Percentiles rank a stretch among this genome's conserved stretches.
phyloP scores from a whole-genome alignment of 768 basidiomycete species.

The Leccinum arenicola region DNA sequence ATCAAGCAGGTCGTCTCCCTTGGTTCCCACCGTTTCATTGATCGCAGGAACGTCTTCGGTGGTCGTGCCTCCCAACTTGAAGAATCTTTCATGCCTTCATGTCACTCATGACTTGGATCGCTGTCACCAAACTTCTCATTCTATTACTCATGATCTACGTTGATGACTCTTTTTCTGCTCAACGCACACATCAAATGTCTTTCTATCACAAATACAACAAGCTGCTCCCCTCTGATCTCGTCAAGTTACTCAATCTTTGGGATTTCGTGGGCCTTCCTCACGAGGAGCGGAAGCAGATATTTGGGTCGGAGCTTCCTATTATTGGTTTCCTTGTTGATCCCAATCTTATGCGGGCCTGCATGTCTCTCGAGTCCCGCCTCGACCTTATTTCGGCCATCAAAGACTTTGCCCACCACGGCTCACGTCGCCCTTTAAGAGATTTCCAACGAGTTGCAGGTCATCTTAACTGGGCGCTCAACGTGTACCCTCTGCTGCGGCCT shows the following conservation, averaged over 20 bases:
- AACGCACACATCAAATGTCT: too few species aligned
- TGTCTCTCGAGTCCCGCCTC: constrained; percentile 3
- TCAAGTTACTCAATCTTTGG: constrained; percentile 27
- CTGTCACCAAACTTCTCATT: too few species aligned
- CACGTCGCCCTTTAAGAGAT: constrained; percentile 7
- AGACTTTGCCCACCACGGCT: constrained; percentile 8
- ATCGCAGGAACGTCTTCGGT: too few species aligned
- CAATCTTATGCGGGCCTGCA: constrained; percentile 8
- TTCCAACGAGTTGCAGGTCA: constrained; percentile 29
- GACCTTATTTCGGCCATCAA: neutral
- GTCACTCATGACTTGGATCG: too few species aligned
- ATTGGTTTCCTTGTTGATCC: constrained; percentile 22
- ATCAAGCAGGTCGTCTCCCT: too few species aligned
- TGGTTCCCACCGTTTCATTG: too few species aligned
- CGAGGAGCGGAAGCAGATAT: constrained; percentile 29
- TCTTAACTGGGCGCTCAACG: neutral
- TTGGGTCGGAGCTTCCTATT: neutral
- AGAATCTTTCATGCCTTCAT: too few species aligned
- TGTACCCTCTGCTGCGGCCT: constrained; percentile 33
- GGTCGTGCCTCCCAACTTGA: too few species aligned
- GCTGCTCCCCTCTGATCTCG: neutral
- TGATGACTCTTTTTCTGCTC: too few species aligned
- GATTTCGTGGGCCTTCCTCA: constrained; percentile 31
- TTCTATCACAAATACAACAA: constrained; percentile 1
- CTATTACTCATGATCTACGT: too few species aligned